These are phyloP conservation scores for Mikania micrantha DNA, from an alignment of 129 eudicot genomes.

Conservation along the genomic window DNA sequence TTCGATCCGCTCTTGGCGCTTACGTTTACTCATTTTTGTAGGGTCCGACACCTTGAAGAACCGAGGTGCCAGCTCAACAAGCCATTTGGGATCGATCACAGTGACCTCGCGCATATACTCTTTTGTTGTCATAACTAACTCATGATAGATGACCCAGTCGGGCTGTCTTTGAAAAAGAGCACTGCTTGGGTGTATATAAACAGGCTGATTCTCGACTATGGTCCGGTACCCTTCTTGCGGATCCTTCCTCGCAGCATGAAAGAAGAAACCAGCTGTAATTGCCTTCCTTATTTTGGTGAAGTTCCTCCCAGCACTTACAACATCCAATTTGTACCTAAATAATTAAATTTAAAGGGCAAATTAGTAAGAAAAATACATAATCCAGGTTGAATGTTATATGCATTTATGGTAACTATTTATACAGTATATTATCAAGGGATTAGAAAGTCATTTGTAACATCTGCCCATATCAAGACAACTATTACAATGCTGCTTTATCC, in stretches of 20 bases:
- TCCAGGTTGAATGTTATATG: too few relatives aligned
- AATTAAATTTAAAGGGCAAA: too few relatives aligned
- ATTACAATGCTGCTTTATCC: not conserved
- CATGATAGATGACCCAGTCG: conserved; percentile 90
- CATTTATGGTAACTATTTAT: too few relatives aligned
- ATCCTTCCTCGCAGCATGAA: conserved; percentile 76
- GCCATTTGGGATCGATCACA: conserved; percentile 85
- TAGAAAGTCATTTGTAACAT: not conserved
- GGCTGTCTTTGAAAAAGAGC: conserved; percentile 90
- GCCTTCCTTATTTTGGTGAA: conserved; percentile 70
- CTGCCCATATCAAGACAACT: not conserved
- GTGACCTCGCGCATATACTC: conserved; percentile 87
- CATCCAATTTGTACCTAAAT: conserved; percentile 82
- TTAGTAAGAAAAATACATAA: too few relatives aligned
- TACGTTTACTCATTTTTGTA: conserved; percentile 80
- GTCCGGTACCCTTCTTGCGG: conserved; percentile 83
- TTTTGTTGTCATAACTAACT: conserved; percentile 78
- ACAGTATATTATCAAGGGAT: not conserved
- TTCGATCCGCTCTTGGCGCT: conserved; percentile 81
- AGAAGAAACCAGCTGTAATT: conserved; percentile 72
- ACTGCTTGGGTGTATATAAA: conserved; percentile 77
- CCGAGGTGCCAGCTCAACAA: conserved; percentile 74
- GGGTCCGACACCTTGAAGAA: conserved; percentile 83
- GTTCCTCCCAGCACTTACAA: conserved; percentile 69
- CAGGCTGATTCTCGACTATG: conserved; percentile 74